Base-by-base conservation (phyloP, 129 eudicot species). In the Flaveria trinervia region DNA sequence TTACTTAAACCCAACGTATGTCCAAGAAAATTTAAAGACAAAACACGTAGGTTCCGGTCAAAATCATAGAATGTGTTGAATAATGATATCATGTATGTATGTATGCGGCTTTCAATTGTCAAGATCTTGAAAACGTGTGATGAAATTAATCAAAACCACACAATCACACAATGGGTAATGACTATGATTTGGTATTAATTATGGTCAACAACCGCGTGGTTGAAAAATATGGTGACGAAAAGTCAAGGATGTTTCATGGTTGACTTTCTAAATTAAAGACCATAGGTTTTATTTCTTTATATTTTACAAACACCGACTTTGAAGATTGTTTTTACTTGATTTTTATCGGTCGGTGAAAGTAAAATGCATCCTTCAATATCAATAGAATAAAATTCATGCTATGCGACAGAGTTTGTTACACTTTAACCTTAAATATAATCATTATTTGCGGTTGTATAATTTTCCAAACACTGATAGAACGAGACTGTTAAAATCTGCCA, bases 191-290 rank as follows among this genome's bases (percentile, higher is more conserved):
- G 78, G 68, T 48, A 23, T 26, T 14, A 44, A n/a, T 15, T 75
- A 1, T 62, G 74, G 81, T 77, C 74, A 77, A 52, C 55, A 76
- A 61, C 68, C 74, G 81, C 17, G 81, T 77, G 68, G 62, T 12
- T 44, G 39, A 22, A 71, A 15, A 12, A 71, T 18, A 25, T 48
- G 39, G 65, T 72, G 76, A 54, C 28, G 50, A 62, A 28, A 30
- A 33, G 79, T 64, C 14, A 28, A 11, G 51, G 73, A 55, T 36
- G 54, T 20, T 73, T 39, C 77, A 43, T 55, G 39, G 51, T 36
- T 36, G 41, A 36, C 41, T 36, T 36, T 36, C 41, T 36, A 5
- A 36, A 36, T 36, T 36, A 36, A 36, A 36, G 41, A 36, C 41
- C 41, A 5, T 36, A 36, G 41, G 7, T 36, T 36, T 36, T 5